Base-by-base conservation (phyloP, 805 yeast genomes). In the Nakazawaea holstii region DNA sequence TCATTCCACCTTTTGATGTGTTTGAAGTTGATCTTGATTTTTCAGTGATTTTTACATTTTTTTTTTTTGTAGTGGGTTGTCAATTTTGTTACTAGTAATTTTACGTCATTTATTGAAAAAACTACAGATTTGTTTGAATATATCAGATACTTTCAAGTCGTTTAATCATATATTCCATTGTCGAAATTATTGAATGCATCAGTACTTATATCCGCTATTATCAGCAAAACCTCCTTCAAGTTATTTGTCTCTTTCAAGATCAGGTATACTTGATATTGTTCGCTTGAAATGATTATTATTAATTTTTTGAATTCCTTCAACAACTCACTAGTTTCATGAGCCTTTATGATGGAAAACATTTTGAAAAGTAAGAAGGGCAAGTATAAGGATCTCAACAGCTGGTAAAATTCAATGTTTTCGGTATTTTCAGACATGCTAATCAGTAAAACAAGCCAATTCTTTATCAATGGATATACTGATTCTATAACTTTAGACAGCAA, bases 351-450 rank as follows among this genome's bases (percentile, higher is more conserved):
- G 41, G 76, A 77, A 54, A 86, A 78, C 43, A 86, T 67, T 55
- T 84, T 87, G 47, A 84, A 77, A 32, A 88, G 72, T 47, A 89
- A 62, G 53, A 75, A 76, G 13, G 97, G 96, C 6, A 88, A 75
- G 62, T 88, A 90, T 15, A 80, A 62, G 9, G 80, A 70, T 57
- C 95, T 76, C 43, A 87, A 68, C 45, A 77, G 83, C 39, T 64
- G 64, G 45, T 76, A 72, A 3, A 78, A 57, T 3, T 64, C 69
- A 17, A 53, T 52, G 35, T 79, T 80, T 4, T 56, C 53, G 3
- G 53, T 47, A 17, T 39, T 38, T 8, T 49, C 17, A 3, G 46
- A 31, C 2, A 49, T 35, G 24, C 58, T 57, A 6, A 59, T 55
- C 24, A 65, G 58, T 17, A 64, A 68, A 31, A 56, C 59, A 47